phyloP scores from a whole-genome alignment of 345 rosid genomes.

The Chamaenerion angustifolium region DNA sequence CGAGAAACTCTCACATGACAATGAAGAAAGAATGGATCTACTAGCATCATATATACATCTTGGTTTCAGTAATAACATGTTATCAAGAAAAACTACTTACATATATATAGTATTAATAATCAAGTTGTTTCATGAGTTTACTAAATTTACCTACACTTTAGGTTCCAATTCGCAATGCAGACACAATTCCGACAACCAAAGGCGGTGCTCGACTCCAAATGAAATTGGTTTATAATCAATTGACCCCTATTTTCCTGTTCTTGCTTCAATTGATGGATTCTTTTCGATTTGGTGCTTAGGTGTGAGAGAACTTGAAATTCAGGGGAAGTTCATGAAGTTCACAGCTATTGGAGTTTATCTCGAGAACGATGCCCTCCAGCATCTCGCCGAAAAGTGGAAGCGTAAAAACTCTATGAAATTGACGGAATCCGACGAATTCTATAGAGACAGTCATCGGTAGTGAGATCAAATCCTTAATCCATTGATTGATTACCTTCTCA shows the following conservation, averaged over 20 bases:
- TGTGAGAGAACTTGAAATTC: constrained; percentile 51
- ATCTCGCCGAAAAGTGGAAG: constrained; percentile 55
- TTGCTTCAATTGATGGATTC: constrained; percentile 70
- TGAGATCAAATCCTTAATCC: no score
- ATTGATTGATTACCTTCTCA: no score
- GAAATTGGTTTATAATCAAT: constrained; percentile 76
- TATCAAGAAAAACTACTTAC: no score
- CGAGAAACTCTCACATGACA: no score
- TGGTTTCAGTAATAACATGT: background rate
- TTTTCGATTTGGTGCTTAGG: constrained; percentile 22
- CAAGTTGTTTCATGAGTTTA: no score
- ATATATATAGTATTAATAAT: no score
- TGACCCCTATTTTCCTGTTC: constrained; percentile 69
- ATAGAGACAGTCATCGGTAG: constrained; percentile 68
- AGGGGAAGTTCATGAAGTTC: no score
- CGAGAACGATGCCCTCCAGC: no score
- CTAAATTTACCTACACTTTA: no score
- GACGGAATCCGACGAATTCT: constrained; percentile 50
- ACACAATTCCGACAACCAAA: constrained; percentile 73
- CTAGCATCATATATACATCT: constrained; percentile 22
- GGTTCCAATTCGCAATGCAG: constrained; percentile 36
- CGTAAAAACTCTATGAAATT: constrained; percentile 42
- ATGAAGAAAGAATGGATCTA: constrained; percentile 17
- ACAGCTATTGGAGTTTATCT: no score
- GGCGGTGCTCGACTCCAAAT: constrained; percentile 61